Base-by-base conservation (phyloP, 2,329 filamentous ascomycete species). In the Sarocladium strictum region DNA sequence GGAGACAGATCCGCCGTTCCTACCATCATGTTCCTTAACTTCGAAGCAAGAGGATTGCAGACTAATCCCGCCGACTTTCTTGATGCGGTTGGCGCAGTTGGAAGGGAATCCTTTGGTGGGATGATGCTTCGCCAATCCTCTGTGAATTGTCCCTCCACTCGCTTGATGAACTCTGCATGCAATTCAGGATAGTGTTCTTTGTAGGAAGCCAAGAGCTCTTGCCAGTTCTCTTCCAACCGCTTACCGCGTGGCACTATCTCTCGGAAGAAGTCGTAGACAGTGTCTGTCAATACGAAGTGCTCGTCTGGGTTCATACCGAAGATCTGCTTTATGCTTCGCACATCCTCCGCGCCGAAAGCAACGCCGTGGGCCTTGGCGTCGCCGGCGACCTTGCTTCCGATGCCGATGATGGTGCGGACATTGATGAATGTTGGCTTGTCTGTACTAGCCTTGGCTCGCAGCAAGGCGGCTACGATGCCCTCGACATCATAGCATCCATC, bases 401-500 rank as follows among this genome's bases (percentile, higher is more conserved):
- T 57, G 0, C 80, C 79, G 21, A 83, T 83, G n/a, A 79, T 67
- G 1, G 80, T 83, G 19, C 70, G 72, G 7, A 82, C 68, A 58
- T 84, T 84, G 68, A 84, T 76, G 58, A 84, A 83, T 0, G 75
- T 77, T 0, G 80, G 81, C 60, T 79, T 80, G 2, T 75, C 70
- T 6, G 63, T 69, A 2, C 68, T 71, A 2, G 62, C 60, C 50
- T 73, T 71, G 7, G 76, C 76, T 21, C 69, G 64, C 40, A 74
- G 65, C 26, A 83, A 64, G 1, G 78, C 78, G 11, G 63, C 53
- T 5, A 80, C 74, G 6, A 69, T 58, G 0, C 59, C 62, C 32
- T 64, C 15, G 2, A 83, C 70, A 45, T 82, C 75, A 56, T 72
- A 78, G 61, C 71, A 75, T 6, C 80, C 80, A 58, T 83, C 76